phyloP scores from a whole-genome alignment of 83 land plant species.

The Picea abies region DNA sequence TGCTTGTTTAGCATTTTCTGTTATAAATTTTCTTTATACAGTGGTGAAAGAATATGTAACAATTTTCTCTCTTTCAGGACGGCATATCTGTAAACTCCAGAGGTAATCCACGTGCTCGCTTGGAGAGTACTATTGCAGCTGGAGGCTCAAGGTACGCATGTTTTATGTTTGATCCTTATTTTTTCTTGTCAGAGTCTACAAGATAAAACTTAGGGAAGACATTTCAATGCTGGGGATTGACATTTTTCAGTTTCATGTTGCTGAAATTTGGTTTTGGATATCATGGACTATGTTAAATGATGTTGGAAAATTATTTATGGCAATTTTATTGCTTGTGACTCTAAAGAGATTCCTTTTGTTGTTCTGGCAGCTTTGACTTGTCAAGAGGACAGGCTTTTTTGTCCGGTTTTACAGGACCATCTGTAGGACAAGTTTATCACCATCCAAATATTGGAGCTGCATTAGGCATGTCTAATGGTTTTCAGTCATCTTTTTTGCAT shows the following conservation, averaged over 20 bases:
- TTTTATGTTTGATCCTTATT: not conserved
- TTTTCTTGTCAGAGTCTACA: not conserved
- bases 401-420: not conserved
- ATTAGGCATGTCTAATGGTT: not conserved
- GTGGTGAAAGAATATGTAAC: not conserved
- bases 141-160: constrained; percentile 21
- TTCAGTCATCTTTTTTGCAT: no score
- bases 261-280: not conserved
- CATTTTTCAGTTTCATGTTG: not conserved
- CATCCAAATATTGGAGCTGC: not conserved
- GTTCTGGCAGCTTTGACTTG: not conserved
- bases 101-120: constrained; percentile 23
- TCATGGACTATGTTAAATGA: not conserved
- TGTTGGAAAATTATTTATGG: not conserved
- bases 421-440: constrained; percentile 3
- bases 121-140: constrained; percentile 12
- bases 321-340: not conserved
- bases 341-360: not conserved
- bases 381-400: no score
- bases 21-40: not conserved
- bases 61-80: not conserved
- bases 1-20: not conserved
- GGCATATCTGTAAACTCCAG: constrained; percentile 10
- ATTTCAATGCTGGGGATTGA: not conserved
- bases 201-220: no score